phyloP scores from a whole-genome alignment of 2,329 filamentous ascomycete species.

The Pseudogymnoascus sp. region DNA sequence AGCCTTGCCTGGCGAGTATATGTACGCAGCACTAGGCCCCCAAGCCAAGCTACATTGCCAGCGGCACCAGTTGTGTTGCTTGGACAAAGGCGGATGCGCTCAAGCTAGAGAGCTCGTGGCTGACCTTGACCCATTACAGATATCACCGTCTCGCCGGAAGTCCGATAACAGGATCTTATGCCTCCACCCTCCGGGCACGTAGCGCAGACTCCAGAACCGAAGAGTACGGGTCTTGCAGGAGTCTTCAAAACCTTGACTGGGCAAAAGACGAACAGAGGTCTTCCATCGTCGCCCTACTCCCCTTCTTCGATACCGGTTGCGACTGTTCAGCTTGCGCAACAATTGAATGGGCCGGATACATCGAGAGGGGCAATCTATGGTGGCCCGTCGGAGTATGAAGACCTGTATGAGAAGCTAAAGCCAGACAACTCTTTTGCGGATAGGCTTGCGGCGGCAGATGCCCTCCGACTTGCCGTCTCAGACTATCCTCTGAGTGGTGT shows the following conservation, averaged over 20 bases:
- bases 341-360: slow-evolving; percentile 33
- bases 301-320: slow-evolving; percentile 29
- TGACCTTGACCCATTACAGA: background rate
- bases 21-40: background rate
- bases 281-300: slow-evolving; percentile 36
- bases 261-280: slow-evolving; percentile 44
- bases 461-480: slow-evolving; percentile 46
- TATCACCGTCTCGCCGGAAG: slow-evolving; percentile 4
- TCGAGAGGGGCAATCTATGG: slow-evolving; percentile 31
- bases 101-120: background rate
- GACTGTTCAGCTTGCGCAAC: slow-evolving; percentile 34
- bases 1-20: background rate
- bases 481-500: slow-evolving; percentile 44
- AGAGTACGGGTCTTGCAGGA: slow-evolving; percentile 47
- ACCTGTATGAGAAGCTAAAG: slow-evolving; percentile 46
- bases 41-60: background rate
- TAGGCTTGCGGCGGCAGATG: slow-evolving; percentile 47
- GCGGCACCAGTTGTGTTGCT: background rate
- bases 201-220: slow-evolving; percentile 45
- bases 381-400: slow-evolving; percentile 43
- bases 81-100: background rate
- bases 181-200: slow-evolving; percentile 51
- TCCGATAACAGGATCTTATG: slow-evolving; percentile 36
- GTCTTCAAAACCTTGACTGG: slow-evolving; percentile 54
- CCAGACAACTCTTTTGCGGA: slow-evolving; percentile 41